Conservation (phyloP, 352 stramenopile species). For the Pythium periplocum region DNA sequence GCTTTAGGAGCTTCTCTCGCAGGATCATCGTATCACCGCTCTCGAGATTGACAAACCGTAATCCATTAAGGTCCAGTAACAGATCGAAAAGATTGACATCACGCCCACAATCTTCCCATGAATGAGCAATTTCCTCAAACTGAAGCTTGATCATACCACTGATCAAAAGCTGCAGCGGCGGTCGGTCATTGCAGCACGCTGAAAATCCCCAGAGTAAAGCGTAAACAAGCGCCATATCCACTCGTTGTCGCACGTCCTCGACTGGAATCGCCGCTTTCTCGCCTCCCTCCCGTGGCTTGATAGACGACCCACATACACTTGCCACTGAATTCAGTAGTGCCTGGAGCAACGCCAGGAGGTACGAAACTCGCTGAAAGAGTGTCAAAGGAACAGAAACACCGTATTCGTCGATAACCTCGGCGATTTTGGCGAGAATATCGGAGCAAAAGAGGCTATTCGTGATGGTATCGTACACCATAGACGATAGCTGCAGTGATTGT, state of each 20-base stretch:
- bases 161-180: slow-evolving; percentile 16
- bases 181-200: slow-evolving; percentile 8
- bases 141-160: slow-evolving; percentile 21
- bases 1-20: slow-evolving; percentile 16
- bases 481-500: slow-evolving; percentile 1
- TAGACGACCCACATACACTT: slow-evolving; percentile 6
- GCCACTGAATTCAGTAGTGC: slow-evolving; percentile 23
- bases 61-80: slow-evolving; percentile 17
- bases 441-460: slow-evolving; percentile 17
- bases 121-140: slow-evolving; percentile 17
- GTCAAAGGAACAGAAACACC: slow-evolving; percentile 18
- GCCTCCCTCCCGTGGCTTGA: slow-evolving; percentile 4
- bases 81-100: slow-evolving; percentile 24
- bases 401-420: slow-evolving; percentile 24
- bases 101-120: slow-evolving; percentile 20
- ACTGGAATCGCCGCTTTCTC: slow-evolving; percentile 3
- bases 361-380: slow-evolving; percentile 35
- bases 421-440: slow-evolving; percentile 21
- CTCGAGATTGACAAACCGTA: slow-evolving; percentile 19
- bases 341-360: slow-evolving; percentile 41
- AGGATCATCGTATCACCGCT: slow-evolving; percentile 13
- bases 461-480: slow-evolving; percentile 17
- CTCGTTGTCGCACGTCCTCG: slow-evolving; percentile 20
- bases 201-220: slow-evolving; percentile 42
- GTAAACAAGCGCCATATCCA: slow-evolving; percentile 51